A percentile compares a stretch with the other conserved stretches of the same genome.
Conservation (phyloP, 192 early-diverging fungal genomes). For the Podochytrium sp. region DNA sequence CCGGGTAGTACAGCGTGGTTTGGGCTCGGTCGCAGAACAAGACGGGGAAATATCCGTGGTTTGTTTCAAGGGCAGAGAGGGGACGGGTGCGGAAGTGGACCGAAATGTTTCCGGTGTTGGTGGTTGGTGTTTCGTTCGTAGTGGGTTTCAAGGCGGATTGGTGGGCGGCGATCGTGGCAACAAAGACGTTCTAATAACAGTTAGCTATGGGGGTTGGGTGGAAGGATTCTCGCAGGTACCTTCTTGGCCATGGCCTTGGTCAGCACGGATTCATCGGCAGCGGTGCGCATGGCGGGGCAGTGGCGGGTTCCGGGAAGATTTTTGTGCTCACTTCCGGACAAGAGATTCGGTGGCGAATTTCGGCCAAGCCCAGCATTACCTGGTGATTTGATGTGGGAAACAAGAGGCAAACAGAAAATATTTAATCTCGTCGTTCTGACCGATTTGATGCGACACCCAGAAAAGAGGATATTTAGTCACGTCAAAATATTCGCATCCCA, state of each 20-base stretch:
- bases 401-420: too few species aligned
- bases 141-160: neutral
- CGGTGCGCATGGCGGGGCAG: too few species aligned
- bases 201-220: neutral
- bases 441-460: too few species aligned
- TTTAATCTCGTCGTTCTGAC: too few species aligned
- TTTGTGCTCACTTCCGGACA: too few species aligned
- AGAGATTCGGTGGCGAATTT: too few species aligned
- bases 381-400: too few species aligned
- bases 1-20: conserved; percentile 21
- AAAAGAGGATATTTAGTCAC: too few species aligned
- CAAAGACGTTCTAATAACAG: neutral
- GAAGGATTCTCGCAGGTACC: neutral
- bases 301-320: too few species aligned
- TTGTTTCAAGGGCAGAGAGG: neutral
- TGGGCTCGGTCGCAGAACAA: conserved; percentile 8
- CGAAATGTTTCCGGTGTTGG: neutral
- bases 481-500: too few species aligned
- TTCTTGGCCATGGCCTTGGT: conserved; percentile 12
- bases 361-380: too few species aligned
- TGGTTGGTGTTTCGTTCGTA: too few species aligned
- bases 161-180: conserved; percentile 9
- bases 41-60: conserved; percentile 8
- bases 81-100: conserved; percentile 29
- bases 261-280: conserved; percentile 5